Percentiles rank a stretch among this genome's conserved stretches.
phyloP scores from a whole-genome alignment of 176 grass and related monocot genomes.

The Bolboschoenus planiculmis region DNA sequence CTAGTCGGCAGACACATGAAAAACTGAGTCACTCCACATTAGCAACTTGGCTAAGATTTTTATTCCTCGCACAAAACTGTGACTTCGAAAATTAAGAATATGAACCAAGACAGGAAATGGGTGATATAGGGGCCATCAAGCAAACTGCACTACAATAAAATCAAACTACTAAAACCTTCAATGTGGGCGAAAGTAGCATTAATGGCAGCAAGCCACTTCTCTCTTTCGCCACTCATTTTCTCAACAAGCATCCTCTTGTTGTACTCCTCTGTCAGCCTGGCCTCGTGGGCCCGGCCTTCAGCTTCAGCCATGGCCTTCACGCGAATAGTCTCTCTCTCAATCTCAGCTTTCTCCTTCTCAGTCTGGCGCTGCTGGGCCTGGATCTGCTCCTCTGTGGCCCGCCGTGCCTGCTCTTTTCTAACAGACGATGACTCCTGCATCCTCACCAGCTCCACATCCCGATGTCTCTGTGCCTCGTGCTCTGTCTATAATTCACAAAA shows the following conservation, averaged over 20 bases:
- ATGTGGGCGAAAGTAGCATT: slow-evolving; percentile 89
- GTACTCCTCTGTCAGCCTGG: slow-evolving; percentile 43
- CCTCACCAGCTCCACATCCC: slow-evolving; percentile 74
- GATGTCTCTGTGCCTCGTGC: slow-evolving; percentile 52
- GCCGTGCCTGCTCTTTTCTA: slow-evolving; percentile 59
- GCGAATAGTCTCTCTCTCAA: slow-evolving; percentile 31
- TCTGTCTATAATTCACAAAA: slow-evolving; percentile 40
- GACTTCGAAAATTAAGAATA: background rate
- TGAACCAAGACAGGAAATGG: background rate
- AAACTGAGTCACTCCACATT: slow-evolving; percentile 6
- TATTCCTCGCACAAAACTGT: background rate
- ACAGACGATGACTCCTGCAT: slow-evolving; percentile 73
- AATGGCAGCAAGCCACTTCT: slow-evolving; percentile 90
- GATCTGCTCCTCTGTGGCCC: slow-evolving; percentile 65
- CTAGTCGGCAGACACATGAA: background rate
- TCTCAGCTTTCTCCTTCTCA: slow-evolving; percentile 46
- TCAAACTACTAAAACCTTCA: slow-evolving; percentile 44
- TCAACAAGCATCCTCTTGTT: slow-evolving; percentile 49
- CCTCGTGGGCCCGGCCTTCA: slow-evolving; percentile 33
- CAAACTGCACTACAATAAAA: background rate
- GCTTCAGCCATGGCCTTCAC: slow-evolving; percentile 46
- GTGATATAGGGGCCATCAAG: background rate
- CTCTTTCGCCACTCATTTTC: slow-evolving; percentile 52
- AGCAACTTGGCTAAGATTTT: background rate
- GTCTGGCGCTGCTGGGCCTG: slow-evolving; percentile 44